Conservation (phyloP, 129 eudicot genomes). For the Artemisia annua region DNA sequence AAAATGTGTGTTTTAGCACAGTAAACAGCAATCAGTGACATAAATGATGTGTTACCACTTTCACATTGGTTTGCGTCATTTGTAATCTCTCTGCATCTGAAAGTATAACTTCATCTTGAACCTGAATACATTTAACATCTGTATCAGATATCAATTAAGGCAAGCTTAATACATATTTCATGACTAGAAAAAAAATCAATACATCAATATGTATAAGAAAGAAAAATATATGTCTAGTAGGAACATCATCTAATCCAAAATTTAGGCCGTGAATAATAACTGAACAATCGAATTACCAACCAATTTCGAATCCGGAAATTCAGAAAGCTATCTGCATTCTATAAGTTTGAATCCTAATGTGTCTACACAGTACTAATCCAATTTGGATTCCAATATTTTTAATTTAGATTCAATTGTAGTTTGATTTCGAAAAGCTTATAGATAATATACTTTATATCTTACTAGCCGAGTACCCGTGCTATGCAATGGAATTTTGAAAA, state of each 20-base stretch:
- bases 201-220: background rate
- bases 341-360: background rate
- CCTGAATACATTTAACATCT: slow-evolving; percentile 45
- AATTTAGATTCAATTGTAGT: background rate
- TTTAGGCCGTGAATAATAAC: slow-evolving; percentile 8
- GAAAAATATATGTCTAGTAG: background rate
- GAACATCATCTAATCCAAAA: slow-evolving; percentile 6
- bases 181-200: slow-evolving; percentile 6
- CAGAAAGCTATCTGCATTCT: background rate
- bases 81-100: slow-evolving; percentile 91
- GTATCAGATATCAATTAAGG: slow-evolving; percentile 16
- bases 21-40: slow-evolving; percentile 2
- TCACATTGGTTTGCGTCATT: slow-evolving; percentile 91
- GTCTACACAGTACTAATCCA: background rate
- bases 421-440: background rate
- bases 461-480: too few species aligned
- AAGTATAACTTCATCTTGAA: slow-evolving; percentile 88
- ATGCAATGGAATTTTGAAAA: too few species aligned
- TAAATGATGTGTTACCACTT: slow-evolving; percentile 55
- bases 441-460: background rate
- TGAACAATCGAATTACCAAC: background rate
- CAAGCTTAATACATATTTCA: background rate
- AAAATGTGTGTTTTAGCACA: background rate
- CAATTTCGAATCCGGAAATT: background rate
- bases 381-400: background rate